phyloP scores from a whole-genome alignment of 106 monocot genomes.

The Triglochin maritima region DNA sequence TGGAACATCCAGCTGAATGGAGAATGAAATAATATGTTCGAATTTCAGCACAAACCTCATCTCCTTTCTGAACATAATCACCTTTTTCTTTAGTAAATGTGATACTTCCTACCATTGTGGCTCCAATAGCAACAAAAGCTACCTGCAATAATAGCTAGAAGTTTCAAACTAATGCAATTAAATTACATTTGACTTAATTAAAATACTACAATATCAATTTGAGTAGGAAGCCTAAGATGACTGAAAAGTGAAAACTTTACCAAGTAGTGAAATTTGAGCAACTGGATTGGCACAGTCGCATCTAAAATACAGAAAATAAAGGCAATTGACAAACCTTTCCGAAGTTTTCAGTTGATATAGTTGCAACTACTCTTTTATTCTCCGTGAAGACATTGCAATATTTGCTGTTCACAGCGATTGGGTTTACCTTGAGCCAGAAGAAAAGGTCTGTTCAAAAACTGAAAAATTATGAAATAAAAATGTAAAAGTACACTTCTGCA shows the following conservation, averaged over 20 bases:
- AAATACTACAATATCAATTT: too few species aligned
- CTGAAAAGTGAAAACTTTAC: too few species aligned
- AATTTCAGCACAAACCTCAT: conserved; percentile 14
- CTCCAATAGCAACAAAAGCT: conserved; percentile 30
- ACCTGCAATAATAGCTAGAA: conserved; percentile 8
- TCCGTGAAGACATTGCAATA: conserved; percentile 33
- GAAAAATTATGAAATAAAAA: background rate
- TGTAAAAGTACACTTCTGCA: background rate
- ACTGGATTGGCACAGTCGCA: background rate
- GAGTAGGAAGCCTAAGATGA: too few species aligned
- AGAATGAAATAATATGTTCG: background rate
- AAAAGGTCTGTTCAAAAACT: background rate
- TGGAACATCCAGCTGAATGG: background rate
- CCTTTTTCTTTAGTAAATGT: conserved; percentile 19
- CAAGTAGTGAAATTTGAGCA: too few species aligned
- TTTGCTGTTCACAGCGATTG: conserved; percentile 30
- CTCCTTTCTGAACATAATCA: conserved; percentile 16
- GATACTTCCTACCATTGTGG: conserved; percentile 31
- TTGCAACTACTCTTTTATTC: conserved; percentile 22
- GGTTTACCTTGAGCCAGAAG: conserved; percentile 15
- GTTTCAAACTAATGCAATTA: too few species aligned
- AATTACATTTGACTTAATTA: too few species aligned
- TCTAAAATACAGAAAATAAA: background rate
- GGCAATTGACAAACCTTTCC: conserved; percentile 14
- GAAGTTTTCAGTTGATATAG: conserved; percentile 20